Base-by-base conservation (phyloP, 1,284 basidiomycete genomes). In the Earliella scabrosa region DNA sequence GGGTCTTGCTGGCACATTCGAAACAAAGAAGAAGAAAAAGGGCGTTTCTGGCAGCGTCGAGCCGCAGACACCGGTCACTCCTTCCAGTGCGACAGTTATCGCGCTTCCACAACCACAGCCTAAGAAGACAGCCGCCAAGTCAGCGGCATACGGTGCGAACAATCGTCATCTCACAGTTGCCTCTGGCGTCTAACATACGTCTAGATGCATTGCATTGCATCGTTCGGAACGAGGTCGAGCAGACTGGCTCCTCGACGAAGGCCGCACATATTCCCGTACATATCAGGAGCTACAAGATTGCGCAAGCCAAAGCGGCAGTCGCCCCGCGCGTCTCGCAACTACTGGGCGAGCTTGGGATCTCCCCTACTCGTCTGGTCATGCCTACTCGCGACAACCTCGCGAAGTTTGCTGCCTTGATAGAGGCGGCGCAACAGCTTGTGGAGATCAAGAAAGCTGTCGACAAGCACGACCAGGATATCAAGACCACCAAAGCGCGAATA, bases 361-460 rank as follows among this genome's bases (percentile, higher is more conserved):
- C 80, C n/a, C 79, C 86, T 58, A 80, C 80, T 16, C 83, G 90
- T 13, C 81, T 97, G 49, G 90, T 96, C 61, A 97, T 97, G 93
- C 95, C 95, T 14, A 97, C 95, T 2, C 81, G 85, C 31, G 84
- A 87, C 26, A 97, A 93, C 62, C 78, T 88, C 50, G 78, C 82
- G 47, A 83, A 82, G 60, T 78, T 94, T 32, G 93, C 96, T 60
- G 76, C 78, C 4, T 73, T 97, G 14, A 69, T 96, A 27, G 84
- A 87, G 4, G 85, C 91, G 1, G 84, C 92, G 0, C 80, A 81
- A 3, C 77, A 83, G 16, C 73, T 97, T 63, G 80, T 96, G 14
- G 95, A 98, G 63, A 88, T 88, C 61, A 97, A 97, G 78, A 89
- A 91, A 64, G 78, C 87, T n/a, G 83, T 92, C 21, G 95, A 97